Base-by-base conservation (phyloP, 2,329 filamentous ascomycete species). In the Helotiales sp. region DNA sequence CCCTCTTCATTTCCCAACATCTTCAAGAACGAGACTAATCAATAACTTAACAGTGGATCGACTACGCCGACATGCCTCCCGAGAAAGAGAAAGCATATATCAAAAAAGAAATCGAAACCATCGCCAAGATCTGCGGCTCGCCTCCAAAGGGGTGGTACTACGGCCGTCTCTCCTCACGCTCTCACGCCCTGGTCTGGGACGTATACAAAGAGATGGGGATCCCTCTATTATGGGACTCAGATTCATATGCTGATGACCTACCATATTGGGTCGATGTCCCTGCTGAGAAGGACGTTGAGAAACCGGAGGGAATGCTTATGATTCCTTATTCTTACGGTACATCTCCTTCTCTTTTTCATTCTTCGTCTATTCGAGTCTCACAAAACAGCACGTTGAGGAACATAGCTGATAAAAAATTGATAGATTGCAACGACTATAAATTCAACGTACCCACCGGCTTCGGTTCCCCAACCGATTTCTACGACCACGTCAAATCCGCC, bases 211-310 rank as follows among this genome's bases (percentile, higher is more conserved):
- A 83, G 67, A 77, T 82, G 73, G 77, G 78, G 3, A 75, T 78
- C 51, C 74, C 75, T 55, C 73, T 83, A 0, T 66, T 81, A 0
- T 83, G 79, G 74, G 73, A 74, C 22, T 73, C 71, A 15, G 81
- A 84, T 60, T 75, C 74, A 0, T 83, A 82, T 58, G 78, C 79
- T 13, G 81, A 83, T 57, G 81, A 83, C 57, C 70, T 83, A 5
- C 80, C 81, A 0, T 83, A 82, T 67, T 83, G 80, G 81, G 72
- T 77, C 4, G 80, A 83, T 63, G 68, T 83, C 1, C 79, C 79
- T 0, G 70, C 74, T 29, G 81, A 83, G 68, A 70, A 74, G 6
- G 68, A 73, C 9, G 70, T 68, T 13, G 69, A 75, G 29, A 57
- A 65, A 13, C 64, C 63, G 1, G 76, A 81, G 59, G 79, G 80